Evolutionary conservation across 1,284 basidiomycete species (phyloP).

Genomic region (Polyporus tsugae): DNA sequence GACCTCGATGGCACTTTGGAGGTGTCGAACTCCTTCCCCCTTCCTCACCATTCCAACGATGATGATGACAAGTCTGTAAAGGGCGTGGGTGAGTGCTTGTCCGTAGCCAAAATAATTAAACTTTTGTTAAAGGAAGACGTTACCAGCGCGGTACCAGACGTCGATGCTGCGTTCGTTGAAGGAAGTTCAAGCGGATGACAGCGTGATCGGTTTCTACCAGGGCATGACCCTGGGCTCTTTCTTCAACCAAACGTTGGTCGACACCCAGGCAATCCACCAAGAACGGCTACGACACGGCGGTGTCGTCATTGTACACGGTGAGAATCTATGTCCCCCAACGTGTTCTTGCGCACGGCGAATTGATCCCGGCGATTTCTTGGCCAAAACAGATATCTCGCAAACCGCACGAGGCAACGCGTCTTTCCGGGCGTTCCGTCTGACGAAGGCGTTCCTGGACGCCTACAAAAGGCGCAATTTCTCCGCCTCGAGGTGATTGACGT

Average conservation of each 20-base stretch:
- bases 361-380: conserved; percentile 7
- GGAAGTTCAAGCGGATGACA: conserved; percentile 95
- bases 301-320: conserved; percentile 91
- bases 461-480: conserved; percentile 91
- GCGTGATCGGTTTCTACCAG: conserved; percentile 97
- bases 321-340: conserved; percentile 15
- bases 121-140: neutral
- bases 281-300: conserved; percentile 85
- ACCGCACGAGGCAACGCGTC: conserved; percentile 87
- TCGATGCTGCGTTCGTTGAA: conserved; percentile 89
- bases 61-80: conserved; percentile 84
- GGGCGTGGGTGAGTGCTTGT: conserved; percentile 62
- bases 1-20: conserved; percentile 93
- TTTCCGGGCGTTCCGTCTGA: conserved; percentile 92
- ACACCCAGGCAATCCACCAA: conserved; percentile 88
- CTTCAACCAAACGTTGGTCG: conserved; percentile 88
- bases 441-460: conserved; percentile 85
- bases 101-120: neutral
- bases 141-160: conserved; percentile 80
- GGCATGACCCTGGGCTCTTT: conserved; percentile 92
- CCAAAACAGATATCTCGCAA: conserved; percentile 67
- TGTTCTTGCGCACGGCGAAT: conserved; percentile 20
- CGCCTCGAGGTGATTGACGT: conserved; percentile 70
- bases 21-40: conserved; percentile 91
- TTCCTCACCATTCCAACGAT: conserved; percentile 76